These are phyloP conservation scores for Suillus ampliporus DNA, from an alignment of 768 basidiomycete genomes.

Conservation along the genomic window DNA sequence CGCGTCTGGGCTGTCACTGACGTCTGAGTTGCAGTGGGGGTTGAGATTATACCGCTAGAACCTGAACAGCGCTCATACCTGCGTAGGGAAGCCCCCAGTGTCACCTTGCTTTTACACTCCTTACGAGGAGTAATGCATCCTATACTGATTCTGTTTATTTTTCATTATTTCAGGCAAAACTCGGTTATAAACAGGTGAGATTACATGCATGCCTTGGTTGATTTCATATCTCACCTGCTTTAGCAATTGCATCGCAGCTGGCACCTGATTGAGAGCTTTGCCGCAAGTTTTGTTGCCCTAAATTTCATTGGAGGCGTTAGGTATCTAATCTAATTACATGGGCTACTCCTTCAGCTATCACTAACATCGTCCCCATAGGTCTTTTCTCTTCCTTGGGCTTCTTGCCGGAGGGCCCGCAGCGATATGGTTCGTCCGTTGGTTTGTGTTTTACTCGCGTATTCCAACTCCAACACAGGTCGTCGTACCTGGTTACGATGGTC, in stretches of 20 bases:
- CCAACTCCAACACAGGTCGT: conserved; percentile 66
- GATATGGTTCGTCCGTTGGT: conserved; percentile 59
- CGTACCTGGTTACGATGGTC: conserved; percentile 79
- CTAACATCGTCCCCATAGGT: conserved; percentile 44
- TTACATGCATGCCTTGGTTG: neutral
- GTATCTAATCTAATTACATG: conserved; percentile 43
- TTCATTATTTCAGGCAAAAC: conserved; percentile 54
- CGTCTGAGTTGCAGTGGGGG: conserved; percentile 50
- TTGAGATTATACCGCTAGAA: conserved; percentile 99
- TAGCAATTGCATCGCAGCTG: conserved; percentile 89
- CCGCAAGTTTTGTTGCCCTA: conserved; percentile 86
- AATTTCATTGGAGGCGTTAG: conserved; percentile 91
- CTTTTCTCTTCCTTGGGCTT: conserved; percentile 80
- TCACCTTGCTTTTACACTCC: conserved; percentile 51
- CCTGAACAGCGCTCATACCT: conserved; percentile 98
- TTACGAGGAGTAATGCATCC: conserved; percentile 42
- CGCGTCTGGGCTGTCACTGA: conserved; percentile 18
- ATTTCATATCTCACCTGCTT: conserved; percentile 10
- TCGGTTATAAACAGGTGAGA: conserved; percentile 81
- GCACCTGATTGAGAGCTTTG: conserved; percentile 84
- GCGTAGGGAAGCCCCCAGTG: conserved; percentile 96
- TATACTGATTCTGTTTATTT: conserved; percentile 54
- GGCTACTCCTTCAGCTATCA: neutral
- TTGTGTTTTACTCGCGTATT: neutral
- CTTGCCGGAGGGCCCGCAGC: conserved; percentile 88